Evolutionary conservation across 768 basidiomycete genomes (phyloP).

Genomic region (Phanerochaete carnosa): DNA sequence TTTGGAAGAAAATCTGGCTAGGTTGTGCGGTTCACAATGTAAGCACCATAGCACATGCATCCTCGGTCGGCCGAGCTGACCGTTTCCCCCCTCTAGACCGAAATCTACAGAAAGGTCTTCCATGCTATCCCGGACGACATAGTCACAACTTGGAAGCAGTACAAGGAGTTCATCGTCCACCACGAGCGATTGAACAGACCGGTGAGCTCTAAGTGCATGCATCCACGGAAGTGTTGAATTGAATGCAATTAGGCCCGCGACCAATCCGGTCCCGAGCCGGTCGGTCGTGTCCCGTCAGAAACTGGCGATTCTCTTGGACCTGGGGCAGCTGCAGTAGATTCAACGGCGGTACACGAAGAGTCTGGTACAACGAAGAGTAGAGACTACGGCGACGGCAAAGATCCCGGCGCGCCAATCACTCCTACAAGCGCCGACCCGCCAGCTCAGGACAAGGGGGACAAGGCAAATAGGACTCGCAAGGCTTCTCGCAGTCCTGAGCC

Average conservation of each 20-base stretch:
- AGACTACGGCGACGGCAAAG: constrained; percentile 14
- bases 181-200: constrained; percentile 73
- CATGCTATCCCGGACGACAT: constrained; percentile 90
- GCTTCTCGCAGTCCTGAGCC: constrained; percentile 55
- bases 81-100: constrained; percentile 65
- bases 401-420: constrained; percentile 20
- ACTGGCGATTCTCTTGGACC: constrained; percentile 37
- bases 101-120: constrained; percentile 95
- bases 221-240: neutral
- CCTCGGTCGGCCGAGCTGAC: neutral
- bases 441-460: constrained; percentile 27
- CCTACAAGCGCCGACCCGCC: constrained; percentile 7
- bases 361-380: constrained; percentile 17
- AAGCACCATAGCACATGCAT: constrained; percentile 25
- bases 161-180: constrained; percentile 76
- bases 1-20: constrained; percentile 91
- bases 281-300: constrained; percentile 59
- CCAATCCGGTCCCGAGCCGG: constrained; percentile 37
- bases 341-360: constrained; percentile 14
- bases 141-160: constrained; percentile 94
- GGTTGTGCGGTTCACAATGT: constrained; percentile 88
- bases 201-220: constrained; percentile 36
- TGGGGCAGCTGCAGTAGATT: constrained; percentile 24
- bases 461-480: constrained; percentile 23
- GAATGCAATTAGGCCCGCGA: constrained; percentile 38